phyloP scores from a whole-genome alignment of 192 early-diverging fungal species.

The Globomyces pollinis-pini region DNA sequence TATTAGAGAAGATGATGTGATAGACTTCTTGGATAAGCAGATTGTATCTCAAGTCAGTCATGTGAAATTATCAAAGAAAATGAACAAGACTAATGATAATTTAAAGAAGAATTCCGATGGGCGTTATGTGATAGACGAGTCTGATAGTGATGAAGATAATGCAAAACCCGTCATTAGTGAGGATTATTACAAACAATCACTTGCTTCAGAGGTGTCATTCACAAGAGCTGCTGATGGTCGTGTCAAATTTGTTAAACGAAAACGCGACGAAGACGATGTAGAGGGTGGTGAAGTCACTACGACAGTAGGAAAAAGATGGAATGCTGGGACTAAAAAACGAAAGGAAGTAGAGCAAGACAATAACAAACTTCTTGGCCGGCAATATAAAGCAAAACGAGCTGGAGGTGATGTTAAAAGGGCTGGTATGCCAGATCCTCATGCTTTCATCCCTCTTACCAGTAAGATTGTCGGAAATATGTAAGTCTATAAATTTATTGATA shows the following conservation, averaged over 20 bases:
- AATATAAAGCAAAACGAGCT: slow-evolving; percentile 79
- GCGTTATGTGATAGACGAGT: slow-evolving; percentile 66
- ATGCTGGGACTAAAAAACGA: slow-evolving; percentile 12
- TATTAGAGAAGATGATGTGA: slow-evolving; percentile 44
- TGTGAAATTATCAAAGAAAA: slow-evolving; percentile 16
- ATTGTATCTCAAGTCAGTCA: slow-evolving; percentile 55
- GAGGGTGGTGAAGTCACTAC: slow-evolving; percentile 35
- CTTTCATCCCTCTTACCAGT: slow-evolving; percentile 84
- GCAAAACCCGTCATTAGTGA: slow-evolving; percentile 39
- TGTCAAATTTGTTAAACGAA: slow-evolving; percentile 80
- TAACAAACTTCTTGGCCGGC: slow-evolving; percentile 51
- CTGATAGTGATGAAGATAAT: slow-evolving; percentile 28
- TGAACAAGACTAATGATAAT: slow-evolving; percentile 21
- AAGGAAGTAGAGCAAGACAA: slow-evolving; percentile 13
- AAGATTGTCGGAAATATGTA: slow-evolving; percentile 57
- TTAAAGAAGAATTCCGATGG: slow-evolving; percentile 72
- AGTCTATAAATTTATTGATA: slow-evolving; percentile 10
- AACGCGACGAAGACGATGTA: slow-evolving; percentile 53
- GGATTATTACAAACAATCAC: slow-evolving; percentile 79
- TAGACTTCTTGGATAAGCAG: slow-evolving; percentile 86
- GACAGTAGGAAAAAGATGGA: slow-evolving; percentile 14
- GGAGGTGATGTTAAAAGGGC: slow-evolving; percentile 87
- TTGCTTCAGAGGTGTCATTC: slow-evolving; percentile 74
- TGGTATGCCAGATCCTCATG: slow-evolving; percentile 83
- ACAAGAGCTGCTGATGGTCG: slow-evolving; percentile 71